Percentiles rank a stretch among this genome's conserved stretches.
phyloP scores from a whole-genome alignment of 345 rosid species.

The Eucalyptus leucophloia region DNA sequence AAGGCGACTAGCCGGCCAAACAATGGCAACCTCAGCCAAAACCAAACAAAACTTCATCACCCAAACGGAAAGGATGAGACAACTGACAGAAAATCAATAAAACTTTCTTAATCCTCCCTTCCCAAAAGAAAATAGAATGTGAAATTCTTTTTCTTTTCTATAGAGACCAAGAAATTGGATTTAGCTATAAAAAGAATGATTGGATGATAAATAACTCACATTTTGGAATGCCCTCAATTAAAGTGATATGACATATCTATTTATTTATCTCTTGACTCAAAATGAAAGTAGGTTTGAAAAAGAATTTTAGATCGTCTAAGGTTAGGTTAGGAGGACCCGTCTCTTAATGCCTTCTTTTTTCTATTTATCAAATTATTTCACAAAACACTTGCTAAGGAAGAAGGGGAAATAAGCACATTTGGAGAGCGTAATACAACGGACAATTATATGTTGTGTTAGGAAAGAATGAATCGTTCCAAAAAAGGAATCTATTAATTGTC shows the following conservation, averaged over 20 bases:
- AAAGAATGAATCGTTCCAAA: accelerated
- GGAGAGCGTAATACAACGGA: neutral
- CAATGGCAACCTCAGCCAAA: no score
- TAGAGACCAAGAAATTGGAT: neutral
- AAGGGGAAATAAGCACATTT: no score
- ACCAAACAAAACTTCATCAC: no score
- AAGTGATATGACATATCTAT: accelerated
- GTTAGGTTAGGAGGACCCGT: neutral
- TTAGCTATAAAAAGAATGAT: no score
- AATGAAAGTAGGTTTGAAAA: no score
- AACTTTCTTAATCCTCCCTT: neutral
- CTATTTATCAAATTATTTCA: neutral
- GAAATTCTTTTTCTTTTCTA: neutral
- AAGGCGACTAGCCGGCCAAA: no score
- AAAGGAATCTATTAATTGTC: no score
- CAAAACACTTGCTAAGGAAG: neutral
- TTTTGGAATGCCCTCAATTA: neutral
- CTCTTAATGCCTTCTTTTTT: neutral
- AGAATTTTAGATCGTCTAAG: no score
- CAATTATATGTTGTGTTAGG: neutral
- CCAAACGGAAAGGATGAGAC: no score
- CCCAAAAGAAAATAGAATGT: accelerated
- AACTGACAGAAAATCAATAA: neutral
- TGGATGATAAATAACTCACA: neutral
- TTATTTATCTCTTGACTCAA: neutral